phyloP scores from a whole-genome alignment of 176 grass and related monocot species.

The Zoysia pacifica region DNA sequence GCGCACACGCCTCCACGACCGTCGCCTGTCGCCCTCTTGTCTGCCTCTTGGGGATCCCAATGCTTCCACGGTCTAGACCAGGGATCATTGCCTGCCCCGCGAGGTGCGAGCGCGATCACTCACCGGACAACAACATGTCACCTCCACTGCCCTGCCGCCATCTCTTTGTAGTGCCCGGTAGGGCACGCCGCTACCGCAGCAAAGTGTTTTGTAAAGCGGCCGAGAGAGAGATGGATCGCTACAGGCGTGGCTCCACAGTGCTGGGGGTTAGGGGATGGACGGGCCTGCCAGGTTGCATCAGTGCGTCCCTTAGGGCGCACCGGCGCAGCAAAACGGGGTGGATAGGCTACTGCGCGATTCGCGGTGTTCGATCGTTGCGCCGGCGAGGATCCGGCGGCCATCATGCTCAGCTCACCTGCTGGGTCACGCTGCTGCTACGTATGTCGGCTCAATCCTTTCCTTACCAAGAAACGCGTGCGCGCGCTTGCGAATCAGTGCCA shows the following conservation, averaged over 20 bases:
- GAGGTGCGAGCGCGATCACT: neutral
- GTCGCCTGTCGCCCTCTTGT: slow-evolving; percentile 54
- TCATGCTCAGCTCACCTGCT: neutral
- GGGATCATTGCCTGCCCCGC: slow-evolving; percentile 58
- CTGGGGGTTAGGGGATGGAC: slow-evolving; percentile 17
- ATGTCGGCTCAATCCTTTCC: slow-evolving; percentile 13
- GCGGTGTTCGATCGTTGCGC: slow-evolving; percentile 35
- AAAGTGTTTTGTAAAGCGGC: neutral
- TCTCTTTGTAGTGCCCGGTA: slow-evolving; percentile 39
- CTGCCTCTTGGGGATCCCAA: slow-evolving; percentile 45
- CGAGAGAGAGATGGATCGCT: slow-evolving; percentile 1
- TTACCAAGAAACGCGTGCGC: neutral
- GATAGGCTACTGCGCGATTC: slow-evolving; percentile 31
- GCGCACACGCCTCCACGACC: slow-evolving; percentile 37
- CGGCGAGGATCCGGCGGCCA: slow-evolving; percentile 44
- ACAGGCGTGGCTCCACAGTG: slow-evolving; percentile 39
- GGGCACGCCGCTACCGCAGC: slow-evolving; percentile 31
- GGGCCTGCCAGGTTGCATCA: slow-evolving; percentile 45
- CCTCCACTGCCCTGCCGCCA: slow-evolving; percentile 28
- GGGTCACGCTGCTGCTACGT: slow-evolving; percentile 26
- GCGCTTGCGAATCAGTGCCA: neutral
- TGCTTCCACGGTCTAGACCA: slow-evolving; percentile 21
- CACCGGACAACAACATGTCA: slow-evolving; percentile 53
- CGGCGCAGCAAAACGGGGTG: slow-evolving; percentile 39
- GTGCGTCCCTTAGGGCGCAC: slow-evolving; percentile 40